phyloP scores from a whole-genome alignment of 2,329 filamentous ascomycete genomes.

The Purpureocillium takamizusanense region DNA sequence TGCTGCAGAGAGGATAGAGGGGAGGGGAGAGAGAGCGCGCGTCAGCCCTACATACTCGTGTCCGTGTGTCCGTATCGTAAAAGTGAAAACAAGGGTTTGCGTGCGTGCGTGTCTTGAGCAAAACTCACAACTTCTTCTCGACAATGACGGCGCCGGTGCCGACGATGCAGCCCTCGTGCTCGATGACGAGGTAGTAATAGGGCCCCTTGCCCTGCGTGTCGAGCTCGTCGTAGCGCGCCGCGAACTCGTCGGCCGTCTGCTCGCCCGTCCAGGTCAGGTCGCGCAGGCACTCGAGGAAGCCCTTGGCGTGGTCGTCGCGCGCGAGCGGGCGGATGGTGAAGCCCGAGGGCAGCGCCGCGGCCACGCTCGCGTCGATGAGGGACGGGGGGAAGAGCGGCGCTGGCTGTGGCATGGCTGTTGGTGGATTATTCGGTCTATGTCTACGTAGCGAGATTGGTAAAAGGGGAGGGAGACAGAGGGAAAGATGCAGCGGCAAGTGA shows the following conservation, averaged over 20 bases:
- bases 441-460: no score
- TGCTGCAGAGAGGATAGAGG: constrained; percentile 25
- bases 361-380: constrained; percentile 57
- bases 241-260: constrained; percentile 56
- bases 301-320: constrained; percentile 56
- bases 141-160: constrained; percentile 69
- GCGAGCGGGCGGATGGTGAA: constrained; percentile 65
- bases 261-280: constrained; percentile 73
- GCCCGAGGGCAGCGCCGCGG: constrained; percentile 51
- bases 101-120: neutral
- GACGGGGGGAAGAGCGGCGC: constrained; percentile 50
- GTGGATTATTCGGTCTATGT: no score
- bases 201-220: constrained; percentile 23
- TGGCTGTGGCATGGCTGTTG: no score
- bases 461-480: no score
- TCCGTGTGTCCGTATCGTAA: no score
- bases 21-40: neutral
- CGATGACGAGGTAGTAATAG: constrained; percentile 66
- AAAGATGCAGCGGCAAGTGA: no score
- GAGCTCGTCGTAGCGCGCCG: constrained; percentile 57
- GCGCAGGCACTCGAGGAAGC: constrained; percentile 66
- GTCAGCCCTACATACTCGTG: no score
- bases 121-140: constrained; percentile 64
- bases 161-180: constrained; percentile 54
- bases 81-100: neutral